Conservation (phyloP, 306 rosid genomes). For the Lagenaria siceraria region DNA sequence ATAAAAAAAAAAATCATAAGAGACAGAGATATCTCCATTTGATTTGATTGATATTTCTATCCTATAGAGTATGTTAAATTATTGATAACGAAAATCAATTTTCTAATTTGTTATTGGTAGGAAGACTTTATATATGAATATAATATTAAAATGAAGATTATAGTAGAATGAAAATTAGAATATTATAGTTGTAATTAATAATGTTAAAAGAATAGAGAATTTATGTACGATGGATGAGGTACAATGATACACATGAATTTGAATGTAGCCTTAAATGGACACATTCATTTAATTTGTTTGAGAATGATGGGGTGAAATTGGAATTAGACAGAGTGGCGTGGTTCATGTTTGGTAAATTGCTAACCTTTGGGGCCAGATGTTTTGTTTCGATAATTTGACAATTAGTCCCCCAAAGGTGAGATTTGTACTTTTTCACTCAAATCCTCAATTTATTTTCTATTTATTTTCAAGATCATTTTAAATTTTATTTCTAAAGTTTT, state of each 20-base stretch:
- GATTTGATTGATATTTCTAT: too few relatives aligned
- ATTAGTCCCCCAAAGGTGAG: background rate
- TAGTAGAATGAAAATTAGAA: background rate
- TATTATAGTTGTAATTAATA: background rate
- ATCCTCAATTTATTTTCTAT: background rate
- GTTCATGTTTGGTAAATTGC: background rate
- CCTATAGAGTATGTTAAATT: too few relatives aligned
- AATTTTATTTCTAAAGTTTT: background rate
- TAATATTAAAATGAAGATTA: background rate
- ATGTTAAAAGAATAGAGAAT: background rate
- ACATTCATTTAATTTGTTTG: background rate
- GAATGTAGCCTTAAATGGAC: background rate
- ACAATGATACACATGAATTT: background rate
- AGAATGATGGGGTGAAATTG: conserved; percentile 2
- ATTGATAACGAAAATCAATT: too few relatives aligned
- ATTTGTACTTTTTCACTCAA: background rate
- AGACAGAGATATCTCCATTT: too few relatives aligned
- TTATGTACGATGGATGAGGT: background rate
- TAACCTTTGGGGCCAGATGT: background rate
- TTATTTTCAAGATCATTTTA: background rate
- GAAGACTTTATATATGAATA: too few relatives aligned
- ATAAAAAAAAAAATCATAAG: too few relatives aligned
- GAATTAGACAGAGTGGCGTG: conserved; percentile 13
- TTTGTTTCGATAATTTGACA: background rate
- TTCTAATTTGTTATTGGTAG: too few relatives aligned